phyloP scores from a whole-genome alignment of 495 filamentous ascomycete genomes.

The Hypoxylon rickii region DNA sequence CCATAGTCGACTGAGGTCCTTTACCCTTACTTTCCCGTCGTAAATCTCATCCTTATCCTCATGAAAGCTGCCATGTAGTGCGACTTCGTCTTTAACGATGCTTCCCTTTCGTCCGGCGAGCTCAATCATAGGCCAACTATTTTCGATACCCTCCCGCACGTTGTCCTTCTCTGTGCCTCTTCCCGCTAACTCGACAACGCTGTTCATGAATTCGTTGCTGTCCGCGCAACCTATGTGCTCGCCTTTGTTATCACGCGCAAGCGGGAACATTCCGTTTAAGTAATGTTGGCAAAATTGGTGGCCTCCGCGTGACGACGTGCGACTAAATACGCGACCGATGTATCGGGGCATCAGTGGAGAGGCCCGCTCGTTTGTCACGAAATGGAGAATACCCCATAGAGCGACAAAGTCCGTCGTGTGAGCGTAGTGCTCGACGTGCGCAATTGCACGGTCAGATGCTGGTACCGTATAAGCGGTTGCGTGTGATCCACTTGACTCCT shows the following conservation, averaged over 20 bases:
- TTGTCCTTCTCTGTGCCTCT: conserved; percentile 44
- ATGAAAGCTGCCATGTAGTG: conserved; percentile 38
- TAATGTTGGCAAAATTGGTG: conserved; percentile 85
- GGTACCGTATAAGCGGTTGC: conserved; percentile 19
- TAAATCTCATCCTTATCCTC: conserved; percentile 22
- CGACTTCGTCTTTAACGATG: conserved; percentile 37
- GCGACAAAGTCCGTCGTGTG: conserved; percentile 78
- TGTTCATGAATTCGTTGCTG: conserved; percentile 62
- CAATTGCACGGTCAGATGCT: conserved; percentile 55
- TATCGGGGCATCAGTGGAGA: conserved; percentile 59
- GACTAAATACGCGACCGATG: conserved; percentile 76
- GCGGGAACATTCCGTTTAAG: conserved; percentile 76
- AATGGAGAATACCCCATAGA: conserved; percentile 74
- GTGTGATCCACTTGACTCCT: conserved; percentile 8
- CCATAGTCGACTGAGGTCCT: conserved; percentile 75
- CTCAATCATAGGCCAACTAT: conserved; percentile 37
- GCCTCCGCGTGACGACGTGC: conserved; percentile 60
- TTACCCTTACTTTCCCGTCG: conserved; percentile 54
- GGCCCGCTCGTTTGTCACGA: conserved; percentile 51
- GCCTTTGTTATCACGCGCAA: conserved; percentile 41
- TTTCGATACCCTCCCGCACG: conserved; percentile 45
- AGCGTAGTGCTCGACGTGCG: conserved; percentile 84
- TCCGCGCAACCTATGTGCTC: conserved; percentile 43
- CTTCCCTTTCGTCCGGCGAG: conserved; percentile 22
- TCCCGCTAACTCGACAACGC: conserved; percentile 48